phyloP scores from a whole-genome alignment of 768 basidiomycete species.

The Leucocoprinus birnbaumii region DNA sequence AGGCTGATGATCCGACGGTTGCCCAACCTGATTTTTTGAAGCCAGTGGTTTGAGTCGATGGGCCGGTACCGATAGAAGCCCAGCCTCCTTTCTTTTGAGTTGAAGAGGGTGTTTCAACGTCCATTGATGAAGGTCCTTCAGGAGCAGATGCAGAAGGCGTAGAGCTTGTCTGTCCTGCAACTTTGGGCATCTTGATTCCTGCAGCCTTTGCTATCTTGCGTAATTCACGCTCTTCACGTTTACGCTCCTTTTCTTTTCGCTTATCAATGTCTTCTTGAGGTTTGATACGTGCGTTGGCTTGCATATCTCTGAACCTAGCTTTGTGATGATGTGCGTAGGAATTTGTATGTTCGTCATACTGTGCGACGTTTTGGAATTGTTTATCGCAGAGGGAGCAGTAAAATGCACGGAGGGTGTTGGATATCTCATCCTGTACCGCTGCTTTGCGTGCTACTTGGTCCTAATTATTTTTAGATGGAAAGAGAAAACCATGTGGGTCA shows the following conservation, averaged over 20 bases:
- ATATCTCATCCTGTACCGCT: conserved; percentile 68
- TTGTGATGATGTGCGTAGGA: conserved; percentile 88
- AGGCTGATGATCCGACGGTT: conserved; percentile 31
- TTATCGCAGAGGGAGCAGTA: conserved; percentile 85
- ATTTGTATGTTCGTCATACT: conserved; percentile 89
- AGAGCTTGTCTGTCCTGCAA: not conserved
- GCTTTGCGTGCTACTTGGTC: conserved; percentile 59
- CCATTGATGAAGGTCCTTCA: conserved; percentile 16
- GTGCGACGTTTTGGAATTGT: conserved; percentile 82
- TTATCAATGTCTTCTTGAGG: conserved; percentile 67
- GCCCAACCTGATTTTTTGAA: conserved; percentile 52
- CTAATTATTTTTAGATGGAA: conserved; percentile 30
- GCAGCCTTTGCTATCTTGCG: conserved; percentile 81
- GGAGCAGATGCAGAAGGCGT: conserved; percentile 17
- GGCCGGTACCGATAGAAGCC: conserved; percentile 34
- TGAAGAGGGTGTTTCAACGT: conserved; percentile 21
- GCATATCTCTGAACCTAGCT: conserved; percentile 79
- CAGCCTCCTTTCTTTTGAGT: conserved; percentile 49
- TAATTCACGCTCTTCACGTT: conserved; percentile 82
- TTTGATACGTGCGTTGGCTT: conserved; percentile 65
- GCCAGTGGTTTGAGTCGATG: conserved; percentile 22
- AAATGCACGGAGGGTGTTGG: conserved; percentile 65
- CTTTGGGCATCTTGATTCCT: conserved; percentile 68
- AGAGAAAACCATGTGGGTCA: conserved; percentile 5
- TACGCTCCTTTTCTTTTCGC: conserved; percentile 83